Evolutionary conservation across 371 early-diverging fungal species (phyloP), one percentile per base, ranked within the genome.

Genomic region (Catenaria anguillulae): DNA sequence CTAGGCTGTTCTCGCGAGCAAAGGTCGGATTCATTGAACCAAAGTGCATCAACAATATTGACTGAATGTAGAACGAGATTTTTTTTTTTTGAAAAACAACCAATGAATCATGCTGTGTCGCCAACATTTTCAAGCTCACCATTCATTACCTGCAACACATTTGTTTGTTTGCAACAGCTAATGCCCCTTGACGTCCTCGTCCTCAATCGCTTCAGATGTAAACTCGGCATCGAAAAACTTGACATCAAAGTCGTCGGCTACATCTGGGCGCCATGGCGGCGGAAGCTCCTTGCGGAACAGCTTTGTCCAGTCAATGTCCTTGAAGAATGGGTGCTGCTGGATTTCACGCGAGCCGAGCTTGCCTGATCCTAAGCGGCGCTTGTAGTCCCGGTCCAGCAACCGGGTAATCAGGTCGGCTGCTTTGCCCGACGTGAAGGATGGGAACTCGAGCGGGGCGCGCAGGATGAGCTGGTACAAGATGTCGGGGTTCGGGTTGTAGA

Each of bases 231-330:
- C 73, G 58, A 75, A 73, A 60, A 69, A 71, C 29, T 65, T 63
- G n/a, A 68, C 70, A 56, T 75, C 75, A 54, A 68, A 66, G 42
- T 70, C 73, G 56, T 73, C 69, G 1, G 63, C 66, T 46, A 78
- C 60, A 29, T 75, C 69, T 4, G 79, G 79, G 29, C 56, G 64
- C 54, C 66, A 77, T 12, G 77, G 79, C 52, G 76, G 73, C 46
- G 50, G 62, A 3, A 77, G 60, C 56, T 74, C 71, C 61, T 63
- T 56, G 5, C 62, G 55, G 24, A 70, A 69, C 42, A 79, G 45
- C 61, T 67, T 69, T 31, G 29, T 34, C 17, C 12, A 60, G 23
- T 60, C 60, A 6, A 60, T 1, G 23, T 35, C 60, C 33, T 60
- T 48, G 24, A 60, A 60, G 60, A 60, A 60, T 13, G 60, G 43